Percentiles rank a stretch among this genome's conserved stretches.
Evolutionary conservation across 1,139 yeast species (phyloP).

Genomic region (Taphrina pruni): DNA sequence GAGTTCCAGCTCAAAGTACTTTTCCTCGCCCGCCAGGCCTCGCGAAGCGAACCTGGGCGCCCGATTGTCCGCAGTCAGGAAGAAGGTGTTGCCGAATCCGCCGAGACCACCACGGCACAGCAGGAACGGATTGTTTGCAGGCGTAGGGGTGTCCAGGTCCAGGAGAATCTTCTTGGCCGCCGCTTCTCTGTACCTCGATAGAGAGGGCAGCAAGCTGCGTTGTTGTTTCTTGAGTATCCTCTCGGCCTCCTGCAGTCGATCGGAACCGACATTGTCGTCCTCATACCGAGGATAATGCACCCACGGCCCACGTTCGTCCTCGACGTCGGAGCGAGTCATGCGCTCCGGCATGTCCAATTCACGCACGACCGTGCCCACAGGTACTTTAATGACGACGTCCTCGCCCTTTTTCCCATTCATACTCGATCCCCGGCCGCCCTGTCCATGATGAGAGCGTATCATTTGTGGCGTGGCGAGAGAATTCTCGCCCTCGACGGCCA

Average conservation of each 20-base stretch:
- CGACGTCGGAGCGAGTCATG: conserved; percentile 68
- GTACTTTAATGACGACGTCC: conserved; percentile 80
- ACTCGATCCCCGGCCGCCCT: conserved; percentile 73
- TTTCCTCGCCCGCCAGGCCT: conserved; percentile 74
- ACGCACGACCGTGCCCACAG: conserved; percentile 71
- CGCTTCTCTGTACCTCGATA: conserved; percentile 57
- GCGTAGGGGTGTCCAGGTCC: conserved; percentile 70
- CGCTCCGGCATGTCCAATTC: conserved; percentile 68
- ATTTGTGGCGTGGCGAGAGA: conserved; percentile 69
- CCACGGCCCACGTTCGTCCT: conserved; percentile 51
- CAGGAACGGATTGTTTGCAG: conserved; percentile 62
- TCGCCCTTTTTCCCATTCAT: conserved; percentile 83
- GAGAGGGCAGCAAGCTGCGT: conserved; percentile 64
- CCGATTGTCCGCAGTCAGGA: conserved; percentile 77
- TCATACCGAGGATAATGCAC: conserved; percentile 40
- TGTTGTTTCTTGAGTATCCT: conserved; percentile 58
- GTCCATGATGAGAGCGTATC: conserved; percentile 76
- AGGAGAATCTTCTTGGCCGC: conserved; percentile 70
- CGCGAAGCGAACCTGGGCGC: conserved; percentile 85
- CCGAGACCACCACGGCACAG: conserved; percentile 85
- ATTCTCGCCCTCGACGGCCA: conserved; percentile 70
- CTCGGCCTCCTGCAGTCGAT: conserved; percentile 27
- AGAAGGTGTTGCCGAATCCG: conserved; percentile 96
- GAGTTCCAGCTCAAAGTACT: conserved; percentile 76
- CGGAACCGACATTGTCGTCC: conserved; percentile 34